These are phyloP conservation scores for Letharia columbiana DNA, from an alignment of 495 filamentous ascomycete species.

Conservation along the genomic window DNA sequence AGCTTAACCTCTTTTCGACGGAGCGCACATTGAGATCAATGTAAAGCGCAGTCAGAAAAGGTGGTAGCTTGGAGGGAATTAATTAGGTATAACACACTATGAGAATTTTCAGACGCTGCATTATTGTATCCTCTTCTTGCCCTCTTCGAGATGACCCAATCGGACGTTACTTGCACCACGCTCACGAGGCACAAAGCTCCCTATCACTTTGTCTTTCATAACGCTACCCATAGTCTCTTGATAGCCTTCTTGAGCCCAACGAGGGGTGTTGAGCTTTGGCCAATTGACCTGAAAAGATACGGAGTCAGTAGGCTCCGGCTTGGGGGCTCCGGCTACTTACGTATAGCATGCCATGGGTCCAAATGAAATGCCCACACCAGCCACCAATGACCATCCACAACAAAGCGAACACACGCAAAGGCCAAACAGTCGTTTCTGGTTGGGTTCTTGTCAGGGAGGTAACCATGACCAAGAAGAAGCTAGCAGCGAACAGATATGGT, in stretches of 20 bases:
- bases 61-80: neutral
- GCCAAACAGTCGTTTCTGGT: slow-evolving; percentile 63
- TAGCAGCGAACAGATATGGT: slow-evolving; percentile 81
- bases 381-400: slow-evolving; percentile 60
- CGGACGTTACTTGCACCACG: slow-evolving; percentile 68
- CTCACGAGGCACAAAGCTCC: slow-evolving; percentile 65
- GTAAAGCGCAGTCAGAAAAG: neutral
- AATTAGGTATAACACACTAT: neutral
- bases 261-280: slow-evolving; percentile 86
- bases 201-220: slow-evolving; percentile 66
- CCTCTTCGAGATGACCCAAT: slow-evolving; percentile 79
- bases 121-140: slow-evolving; percentile 91
- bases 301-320: slow-evolving; percentile 1
- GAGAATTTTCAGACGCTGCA: neutral
- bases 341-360: slow-evolving; percentile 78
- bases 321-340: slow-evolving; percentile 48
- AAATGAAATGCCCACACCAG: slow-evolving; percentile 67
- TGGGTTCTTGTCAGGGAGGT: slow-evolving; percentile 59
- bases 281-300: slow-evolving; percentile 69
- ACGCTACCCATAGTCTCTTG: slow-evolving; percentile 75
- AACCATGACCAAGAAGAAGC: slow-evolving; percentile 79
- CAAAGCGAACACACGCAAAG: slow-evolving; percentile 66
- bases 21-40: no score
- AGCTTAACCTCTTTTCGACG: no score
- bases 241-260: slow-evolving; percentile 77